Evolutionary conservation across 768 basidiomycete species (phyloP), one percentile per base, ranked within the genome.

Genomic region (Thelephora ganbajun): DNA sequence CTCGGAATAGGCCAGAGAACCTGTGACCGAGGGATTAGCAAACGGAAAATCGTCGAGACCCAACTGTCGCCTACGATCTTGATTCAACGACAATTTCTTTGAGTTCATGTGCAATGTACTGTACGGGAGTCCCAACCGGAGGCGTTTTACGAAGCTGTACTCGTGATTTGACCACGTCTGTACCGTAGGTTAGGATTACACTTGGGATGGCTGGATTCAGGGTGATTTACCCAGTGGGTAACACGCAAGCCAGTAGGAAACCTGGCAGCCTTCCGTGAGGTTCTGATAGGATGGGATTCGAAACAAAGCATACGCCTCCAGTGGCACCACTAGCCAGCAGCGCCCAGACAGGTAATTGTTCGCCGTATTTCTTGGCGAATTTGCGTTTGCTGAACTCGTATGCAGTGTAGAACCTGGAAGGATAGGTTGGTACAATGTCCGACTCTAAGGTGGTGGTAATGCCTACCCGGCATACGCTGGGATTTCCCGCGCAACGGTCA

Each of bases 171-270:
- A 93, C 76, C 4, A 96, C 87, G 53, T 97, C 92, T 85, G 34
- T 12, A 23, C 5, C 30, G 18, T 23, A 35, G 26, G 33, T n/a
- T 9, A 19, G 11, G 26, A 30, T 11, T 43, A 30, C 18, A 16
- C 6, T 20, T 43, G 33, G 14, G 20, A 22, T 39, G 20, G 23
- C 35, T 16, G 20, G 23, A 33, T 33, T 12, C 11, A 14, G 30
- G 7, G 33, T 5, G 0, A 48, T 60, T 6, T 44, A 83, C 83
- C 85, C 5, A 94, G 68, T 0, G 91, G 94, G 61, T 94, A 97
- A 58, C 83, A 92, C 1, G 88, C 76, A 1, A 96, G 70, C 96
- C 96, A 99, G 58, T 99, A 97, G 0, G 80, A 80, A 35, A 94
- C 76, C 71, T 90, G 44, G 6, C 22, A 19, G 16, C 33, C 4